Base-by-base conservation (phyloP, 192 early-diverging fungal species). In the Coemansia sp. region DNA sequence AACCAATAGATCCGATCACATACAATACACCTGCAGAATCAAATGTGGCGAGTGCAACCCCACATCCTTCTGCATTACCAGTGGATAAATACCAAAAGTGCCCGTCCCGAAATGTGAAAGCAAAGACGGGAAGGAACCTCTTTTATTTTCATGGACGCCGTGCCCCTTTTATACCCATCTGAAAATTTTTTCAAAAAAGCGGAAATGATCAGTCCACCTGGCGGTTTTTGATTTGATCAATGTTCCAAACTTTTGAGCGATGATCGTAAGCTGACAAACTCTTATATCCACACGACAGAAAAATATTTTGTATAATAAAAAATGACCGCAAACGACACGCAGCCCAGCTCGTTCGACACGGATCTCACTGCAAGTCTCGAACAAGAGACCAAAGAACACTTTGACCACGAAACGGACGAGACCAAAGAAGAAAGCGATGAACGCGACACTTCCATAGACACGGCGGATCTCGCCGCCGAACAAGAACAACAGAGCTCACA, bases 371-470 rank as follows among this genome's bases (percentile, higher is more conserved):
- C 24, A 27, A 49, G 27, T 11, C 51, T 59, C 35, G 48, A 38
- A 23, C 29, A 54, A 7, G 65, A 74, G 49, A 38, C 11, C 11
- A 37, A 39, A 29, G 84, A 84, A 54, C 85, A 85, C 57, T 88
- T 85, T 47, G 74, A 91, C 64, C 88, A 86, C 2, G 90, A 91
- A 63, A 91, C 90, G 2, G 91, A 89, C 53, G 88, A 92, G 85
- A 95, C 95, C 80, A 95, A 96, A 2, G 91, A 89, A 48, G 88
- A 93, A 84, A 95, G 95, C 84, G 9, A 35, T 35, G 32, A 35
- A 35, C 32, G 32, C 32, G 32, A 35, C 32, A 35, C 7, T 7
- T 35, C 32, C 7, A 35, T 35, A 35, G 68, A 75, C 47, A 78
- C 75, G 4, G 69, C 75, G 7, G 75, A 78, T 32, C 62, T 69